Evolutionary conservation across 192 early-diverging fungal species (phyloP), one percentile per base, ranked within the genome.

Genomic region (Chytriomyces confervae): DNA sequence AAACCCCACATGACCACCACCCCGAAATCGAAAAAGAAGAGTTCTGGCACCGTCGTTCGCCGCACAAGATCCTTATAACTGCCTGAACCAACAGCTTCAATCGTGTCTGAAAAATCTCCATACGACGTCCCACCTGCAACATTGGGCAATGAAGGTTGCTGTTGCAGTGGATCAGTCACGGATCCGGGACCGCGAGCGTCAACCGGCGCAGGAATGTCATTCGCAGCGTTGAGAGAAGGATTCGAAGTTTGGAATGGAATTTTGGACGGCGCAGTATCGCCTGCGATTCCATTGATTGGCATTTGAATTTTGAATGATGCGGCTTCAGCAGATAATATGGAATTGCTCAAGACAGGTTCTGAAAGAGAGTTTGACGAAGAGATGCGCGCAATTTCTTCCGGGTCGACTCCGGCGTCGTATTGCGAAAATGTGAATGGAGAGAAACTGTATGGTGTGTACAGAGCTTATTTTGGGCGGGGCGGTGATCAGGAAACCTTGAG

Each of bases 1-100:
- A 97, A 94, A 46, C 95, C 96, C 97, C 97, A 99, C 77, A 99
- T 93, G 0, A 99, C 97, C 13, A 95, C 89, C 7, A 97, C 96
- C 48, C 96, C 95, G 80, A 96, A 97, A 78, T 96, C 95, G 82
- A 99, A 97, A 65, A 92, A 89, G 77, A 97, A 91, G 61, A 94
- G 82, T 81, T 97, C 95, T 11, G 78, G 78, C 10, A 74, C 72
- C n/a, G 78, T 79, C 13, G 72, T 66, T 23, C 72, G 57, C 29
- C 78, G 61, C 27, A 79, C 78, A 27, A 74, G 43, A 18, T 66
- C 64, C 65, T 79, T 79, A 46, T 79, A 79, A 62, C 27, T 45
- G 44, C 74, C 74, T 29, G 62, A 24, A 5, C 74, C 74, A 18
- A 76, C 63, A 50, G 62, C 74, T 50, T 76, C 74, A 49, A 76